Base-by-base conservation (phyloP, 2,329 filamentous ascomycete genomes). In the Fonsecaea pedrosoi region DNA sequence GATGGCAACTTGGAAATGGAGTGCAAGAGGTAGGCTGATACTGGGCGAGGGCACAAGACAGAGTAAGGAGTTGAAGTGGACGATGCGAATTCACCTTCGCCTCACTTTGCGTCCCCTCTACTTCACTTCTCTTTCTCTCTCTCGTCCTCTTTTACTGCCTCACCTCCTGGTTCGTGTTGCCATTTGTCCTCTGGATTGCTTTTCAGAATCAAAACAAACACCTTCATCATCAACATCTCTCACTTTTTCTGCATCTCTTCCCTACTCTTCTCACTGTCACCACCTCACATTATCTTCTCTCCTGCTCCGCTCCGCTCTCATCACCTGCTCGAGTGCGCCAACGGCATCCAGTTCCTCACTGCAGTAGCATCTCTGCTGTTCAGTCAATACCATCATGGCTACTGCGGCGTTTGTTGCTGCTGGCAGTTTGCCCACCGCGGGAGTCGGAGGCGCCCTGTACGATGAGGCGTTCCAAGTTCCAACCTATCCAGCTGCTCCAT, bases 391-490 rank as follows among this genome's bases (percentile, higher is more conserved):
- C 50, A 64, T 45, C 6, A 54, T 67, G 18, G 25, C 59, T 13
- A 60, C 35, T 10, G 18, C 56, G 53, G 25, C 57, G 2, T 58
- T 61, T 15, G 30, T 60, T 8, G 55, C 55, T 4, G 40, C 69
- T 7, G 63, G 60, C n/a, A 42, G 37, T 32, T 61, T 67, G 38
- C 69, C 69, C 10, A 69, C 67, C 13, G 67, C 64, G n/a, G 69
- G 69, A 42, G 60, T 67, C 54, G 65, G 67, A 34, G 69, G 69
- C 12, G 55, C 65, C 5, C 65, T 65, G 54, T 69, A 69, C 60
- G 53, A 67, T 42, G 64, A n/a, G 21, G 50, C 55, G 12, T 71
- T 71, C 48, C 32, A 48, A 32, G 64, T 69, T 40, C 67, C 69
- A 7, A 61, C 64, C 54, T 71, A 71, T 54, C 45, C 54, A 37